Base-by-base conservation (phyloP, 768 basidiomycete species). In the Suillus spraguei region DNA sequence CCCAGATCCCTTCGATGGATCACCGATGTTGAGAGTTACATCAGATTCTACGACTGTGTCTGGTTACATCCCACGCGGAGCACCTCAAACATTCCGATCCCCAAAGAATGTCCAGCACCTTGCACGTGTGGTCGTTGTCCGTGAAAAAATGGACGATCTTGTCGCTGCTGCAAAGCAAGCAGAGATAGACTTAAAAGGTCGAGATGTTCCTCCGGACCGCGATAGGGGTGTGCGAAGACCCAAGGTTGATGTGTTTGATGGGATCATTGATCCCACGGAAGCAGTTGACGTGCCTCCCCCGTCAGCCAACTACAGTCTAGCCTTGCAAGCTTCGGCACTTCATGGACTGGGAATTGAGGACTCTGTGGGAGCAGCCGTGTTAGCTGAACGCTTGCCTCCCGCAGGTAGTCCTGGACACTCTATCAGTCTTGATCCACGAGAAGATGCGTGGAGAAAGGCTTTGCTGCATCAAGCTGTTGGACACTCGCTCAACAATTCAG, bases 201-300 rank as follows among this genome's bases (percentile, higher is more conserved):
- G 85, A 28, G 83, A 80, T 22, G 78, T 79, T 39, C 75, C 79
- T 60, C 74, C 79, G 59, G 85, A 85, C 63, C 78, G 82, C 63
- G 81, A 77, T 64, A 76, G 74, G 52, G 59, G 71, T 36, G 75
- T 79, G n/a, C 79, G 81, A 64, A 76, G 75, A 60, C 72, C 70
- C 49, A 77, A 75, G 64, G 72, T 75, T 63, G 69, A 73, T 60
- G 66, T 71, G n/a, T 73, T 82, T 65, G 82, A 86, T 70, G 79
- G 87, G 68, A 81, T 90, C 60, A 87, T 94, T 68, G 92, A 94
- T 75, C 92, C 92, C 13, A 94, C 92, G 32, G 93, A 94, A 69
- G 84, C 83, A 32, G 92, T 94, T 41, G 92, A 94, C 70, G 71
- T 94, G 39, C 92, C 92, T 0, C 87, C 82, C 6, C 88, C 86